Percentiles rank a stretch among this genome's conserved stretches.
Evolutionary conservation across 805 yeast genomes (phyloP).

Genomic region (Zygoascus bituminiphila): DNA sequence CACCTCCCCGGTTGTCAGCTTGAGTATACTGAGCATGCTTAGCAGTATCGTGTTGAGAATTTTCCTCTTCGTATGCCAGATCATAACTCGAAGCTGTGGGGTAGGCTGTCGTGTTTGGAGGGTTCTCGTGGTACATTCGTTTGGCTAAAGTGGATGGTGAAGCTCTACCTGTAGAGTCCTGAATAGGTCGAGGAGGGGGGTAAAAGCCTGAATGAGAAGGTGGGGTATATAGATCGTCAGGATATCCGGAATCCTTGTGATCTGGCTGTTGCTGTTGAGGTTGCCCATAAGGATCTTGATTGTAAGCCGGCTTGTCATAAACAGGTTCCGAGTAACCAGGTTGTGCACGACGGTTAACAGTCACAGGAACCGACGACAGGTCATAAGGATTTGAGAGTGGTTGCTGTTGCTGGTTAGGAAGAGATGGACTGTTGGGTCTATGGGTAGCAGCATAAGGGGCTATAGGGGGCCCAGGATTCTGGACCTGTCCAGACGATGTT

Average conservation of each 20-base stretch:
- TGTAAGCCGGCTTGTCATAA: neutral
- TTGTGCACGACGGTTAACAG: too few relatives aligned
- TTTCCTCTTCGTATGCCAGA: neutral
- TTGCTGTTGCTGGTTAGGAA: neutral
- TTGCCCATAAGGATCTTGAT: neutral
- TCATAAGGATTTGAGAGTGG: neutral
- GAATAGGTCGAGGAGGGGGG: conserved; percentile 6
- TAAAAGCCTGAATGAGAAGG: neutral
- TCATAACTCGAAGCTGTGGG: conserved; percentile 5
- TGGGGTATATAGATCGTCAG: neutral
- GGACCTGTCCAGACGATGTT: neutral
- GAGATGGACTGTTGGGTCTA: neutral
- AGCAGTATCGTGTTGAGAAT: neutral
- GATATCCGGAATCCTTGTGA: neutral
- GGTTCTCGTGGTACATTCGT: conserved; percentile 3
- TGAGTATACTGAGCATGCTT: neutral
- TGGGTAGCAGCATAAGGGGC: conserved; percentile 5
- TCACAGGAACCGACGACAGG: neutral
- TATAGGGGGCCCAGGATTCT: conserved; percentile 7
- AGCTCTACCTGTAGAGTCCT: conserved; percentile 7
- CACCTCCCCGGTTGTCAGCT: neutral
- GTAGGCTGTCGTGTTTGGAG: neutral
- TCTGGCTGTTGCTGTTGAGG: neutral
- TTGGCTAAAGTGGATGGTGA: conserved; percentile 11
- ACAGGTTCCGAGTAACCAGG: neutral